These are phyloP conservation scores for Epithemia pelagica DNA, from an alignment of 108 stramenopile species.

Conservation along the genomic window DNA sequence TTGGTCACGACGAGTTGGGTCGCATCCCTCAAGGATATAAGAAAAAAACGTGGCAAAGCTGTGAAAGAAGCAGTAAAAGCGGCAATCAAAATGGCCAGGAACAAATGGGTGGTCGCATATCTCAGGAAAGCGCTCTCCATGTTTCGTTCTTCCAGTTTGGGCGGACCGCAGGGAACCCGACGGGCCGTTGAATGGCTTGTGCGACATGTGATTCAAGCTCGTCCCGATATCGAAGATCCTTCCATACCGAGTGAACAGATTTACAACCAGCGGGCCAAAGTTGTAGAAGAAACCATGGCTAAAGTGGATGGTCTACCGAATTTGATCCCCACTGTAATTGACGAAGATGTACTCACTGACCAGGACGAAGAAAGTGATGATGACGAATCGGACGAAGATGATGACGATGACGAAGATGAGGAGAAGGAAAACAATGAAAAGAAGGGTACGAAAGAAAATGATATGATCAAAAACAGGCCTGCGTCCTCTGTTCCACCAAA, in stretches of 20 bases:
- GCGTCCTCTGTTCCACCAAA: slow-evolving; percentile 57
- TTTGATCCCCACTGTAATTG: slow-evolving; percentile 42
- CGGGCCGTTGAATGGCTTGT: slow-evolving; percentile 73
- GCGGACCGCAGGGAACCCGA: slow-evolving; percentile 54
- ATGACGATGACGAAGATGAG: slow-evolving; percentile 33
- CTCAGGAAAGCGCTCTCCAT: slow-evolving; percentile 64
- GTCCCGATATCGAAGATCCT: slow-evolving; percentile 49
- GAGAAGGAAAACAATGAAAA: slow-evolving; percentile 34
- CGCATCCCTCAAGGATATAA: slow-evolving; percentile 44
- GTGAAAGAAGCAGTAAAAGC: slow-evolving; percentile 49
- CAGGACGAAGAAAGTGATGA: slow-evolving; percentile 55
- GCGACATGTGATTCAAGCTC: slow-evolving; percentile 59
- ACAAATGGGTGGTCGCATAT: slow-evolving; percentile 62
- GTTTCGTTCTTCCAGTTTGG: slow-evolving; percentile 23
- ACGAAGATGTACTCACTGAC: slow-evolving; percentile 54
- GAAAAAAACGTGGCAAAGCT: slow-evolving; percentile 38
- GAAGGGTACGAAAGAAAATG: slow-evolving; percentile 13
- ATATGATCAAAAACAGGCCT: slow-evolving; percentile 32
- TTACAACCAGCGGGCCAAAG: slow-evolving; percentile 43
- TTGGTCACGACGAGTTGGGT: slow-evolving; percentile 73
- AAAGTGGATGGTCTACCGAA: slow-evolving; percentile 64
- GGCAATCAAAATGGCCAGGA: slow-evolving; percentile 51
- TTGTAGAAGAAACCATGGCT: slow-evolving; percentile 57
- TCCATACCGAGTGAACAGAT: slow-evolving; percentile 19
- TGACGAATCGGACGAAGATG: slow-evolving; percentile 61